Conservation (phyloP, 805 yeast species). For the Suhomyces pyralidae region DNA sequence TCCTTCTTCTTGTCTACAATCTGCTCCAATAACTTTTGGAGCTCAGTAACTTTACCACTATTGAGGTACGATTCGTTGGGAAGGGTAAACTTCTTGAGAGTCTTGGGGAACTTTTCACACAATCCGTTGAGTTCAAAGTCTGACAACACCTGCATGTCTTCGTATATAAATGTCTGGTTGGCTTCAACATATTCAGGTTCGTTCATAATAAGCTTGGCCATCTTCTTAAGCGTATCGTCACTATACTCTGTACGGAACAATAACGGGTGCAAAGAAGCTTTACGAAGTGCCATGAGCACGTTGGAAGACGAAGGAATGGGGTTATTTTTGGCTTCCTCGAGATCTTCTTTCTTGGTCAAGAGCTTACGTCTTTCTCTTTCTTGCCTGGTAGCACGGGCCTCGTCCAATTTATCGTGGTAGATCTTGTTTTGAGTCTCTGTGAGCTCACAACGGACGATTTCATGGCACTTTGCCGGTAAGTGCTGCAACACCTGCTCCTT, state of each 20-base stretch:
- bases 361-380: conserved; percentile 45
- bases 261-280: conserved; percentile 90
- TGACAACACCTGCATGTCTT: conserved; percentile 93
- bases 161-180: conserved; percentile 70
- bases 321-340: conserved; percentile 23
- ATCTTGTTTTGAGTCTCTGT: conserved; percentile 51
- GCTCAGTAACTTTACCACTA: conserved; percentile 70
- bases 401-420: conserved; percentile 57
- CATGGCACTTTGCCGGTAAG: conserved; percentile 72
- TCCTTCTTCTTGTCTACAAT: conserved; percentile 56
- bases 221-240: conserved; percentile 52
- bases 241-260: conserved; percentile 66
- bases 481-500: conserved; percentile 90
- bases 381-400: conserved; percentile 36
- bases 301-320: conserved; percentile 55
- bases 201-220: conserved; percentile 76
- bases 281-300: conserved; percentile 82
- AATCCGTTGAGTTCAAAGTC: conserved; percentile 82
- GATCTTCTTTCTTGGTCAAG: conserved; percentile 33
- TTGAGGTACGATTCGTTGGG: conserved; percentile 53
- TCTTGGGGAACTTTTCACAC: conserved; percentile 69
- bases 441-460: conserved; percentile 64
- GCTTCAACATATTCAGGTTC: conserved; percentile 83
- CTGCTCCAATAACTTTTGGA: conserved; percentile 55
- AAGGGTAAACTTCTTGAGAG: conserved; percentile 53